Base-by-base conservation (phyloP, 371 early-diverging fungal species). In the Paraphysoderma sedebokerense region DNA sequence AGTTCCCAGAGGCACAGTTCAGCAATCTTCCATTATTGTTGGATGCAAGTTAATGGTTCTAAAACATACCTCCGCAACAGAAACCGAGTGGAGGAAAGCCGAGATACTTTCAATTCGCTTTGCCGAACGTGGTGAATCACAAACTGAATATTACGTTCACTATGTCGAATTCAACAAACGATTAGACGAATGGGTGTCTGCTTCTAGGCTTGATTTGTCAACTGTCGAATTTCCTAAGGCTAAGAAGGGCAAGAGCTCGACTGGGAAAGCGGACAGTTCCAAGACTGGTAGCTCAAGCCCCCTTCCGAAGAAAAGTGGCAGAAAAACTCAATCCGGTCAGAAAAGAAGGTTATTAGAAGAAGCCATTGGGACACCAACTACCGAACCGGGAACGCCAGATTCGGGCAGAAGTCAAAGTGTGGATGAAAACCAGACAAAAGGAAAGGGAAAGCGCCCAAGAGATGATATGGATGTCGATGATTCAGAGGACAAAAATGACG, bases 141-240 rank as follows among this genome's bases (percentile, higher is more conserved):
- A 67, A n/a, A 53, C 68, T 15, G 82, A 88, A 63, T 96, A 84
- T 59, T 99, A 99, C 66, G 89, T 99, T 1, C 99, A 99, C 61
- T 98, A 96, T 61, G 76, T 85, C 4, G 87, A 90, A 41, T 97
- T 89, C 65, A 99, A 99, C 72, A 98, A 96, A 62, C 85, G 99
- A 37, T 69, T 98, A 46, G 99, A 99, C 67, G 93, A 95, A 61
- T 98, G 99, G 99, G 86, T 99, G 0, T 41, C 74, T 0, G 71
- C 74, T n/a, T 57, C 66, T 0, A 62, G 80, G 19, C 58, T 95
- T 17, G 78, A 87, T 40, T 61, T 93, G 22, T 59, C 66, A 22
- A 66, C 77, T 45, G 73, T 89, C 26, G 78, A 85, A 50, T 81
- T 78, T 44, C 87, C 89, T 0, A 83, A 79, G 62, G 63, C 68